These are phyloP conservation scores for Verticillium longisporum DNA, from an alignment of 2,329 filamentous ascomycete genomes.

Conservation along the genomic window DNA sequence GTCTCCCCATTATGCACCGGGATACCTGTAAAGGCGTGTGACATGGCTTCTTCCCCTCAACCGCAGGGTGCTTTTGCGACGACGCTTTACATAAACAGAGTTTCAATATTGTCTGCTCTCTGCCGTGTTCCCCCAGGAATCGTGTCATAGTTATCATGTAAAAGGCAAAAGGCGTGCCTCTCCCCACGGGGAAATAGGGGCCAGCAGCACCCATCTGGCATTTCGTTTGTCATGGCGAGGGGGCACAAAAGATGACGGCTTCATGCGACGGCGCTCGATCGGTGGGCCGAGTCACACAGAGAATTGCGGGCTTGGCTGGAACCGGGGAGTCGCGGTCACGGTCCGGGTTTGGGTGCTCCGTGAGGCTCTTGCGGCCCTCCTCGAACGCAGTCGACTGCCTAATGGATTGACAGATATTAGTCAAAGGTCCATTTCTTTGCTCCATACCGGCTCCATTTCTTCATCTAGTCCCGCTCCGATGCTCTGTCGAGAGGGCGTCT, in stretches of 20 bases:
- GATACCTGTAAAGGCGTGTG: too few species aligned
- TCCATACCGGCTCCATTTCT: too few species aligned
- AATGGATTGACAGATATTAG: not conserved
- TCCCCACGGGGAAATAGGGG: not conserved
- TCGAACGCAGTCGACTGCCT: not conserved
- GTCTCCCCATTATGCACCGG: too few species aligned
- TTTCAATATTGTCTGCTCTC: not conserved
- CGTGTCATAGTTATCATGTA: not conserved
- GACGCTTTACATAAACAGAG: not conserved
- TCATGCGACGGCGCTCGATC: not conserved
- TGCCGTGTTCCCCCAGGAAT: not conserved
- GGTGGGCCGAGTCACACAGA: not conserved
- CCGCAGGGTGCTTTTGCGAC: not conserved
- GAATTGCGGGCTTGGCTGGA: too few species aligned
- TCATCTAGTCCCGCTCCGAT: too few species aligned
- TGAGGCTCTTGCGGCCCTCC: not conserved
- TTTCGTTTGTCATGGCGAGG: not conserved
- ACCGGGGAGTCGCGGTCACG: not conserved
- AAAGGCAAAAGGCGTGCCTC: not conserved
- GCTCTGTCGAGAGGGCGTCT: too few species aligned
- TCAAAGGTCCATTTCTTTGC: not conserved
- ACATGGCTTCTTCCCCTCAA: not conserved
- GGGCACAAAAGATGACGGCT: not conserved
- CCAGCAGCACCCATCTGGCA: not conserved
- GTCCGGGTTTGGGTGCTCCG: not conserved